A percentile compares a stretch with the other conserved stretches of the same genome.
phyloP scores from a whole-genome alignment of 2,329 filamentous ascomycete genomes.

The Hypocrella siamensis region DNA sequence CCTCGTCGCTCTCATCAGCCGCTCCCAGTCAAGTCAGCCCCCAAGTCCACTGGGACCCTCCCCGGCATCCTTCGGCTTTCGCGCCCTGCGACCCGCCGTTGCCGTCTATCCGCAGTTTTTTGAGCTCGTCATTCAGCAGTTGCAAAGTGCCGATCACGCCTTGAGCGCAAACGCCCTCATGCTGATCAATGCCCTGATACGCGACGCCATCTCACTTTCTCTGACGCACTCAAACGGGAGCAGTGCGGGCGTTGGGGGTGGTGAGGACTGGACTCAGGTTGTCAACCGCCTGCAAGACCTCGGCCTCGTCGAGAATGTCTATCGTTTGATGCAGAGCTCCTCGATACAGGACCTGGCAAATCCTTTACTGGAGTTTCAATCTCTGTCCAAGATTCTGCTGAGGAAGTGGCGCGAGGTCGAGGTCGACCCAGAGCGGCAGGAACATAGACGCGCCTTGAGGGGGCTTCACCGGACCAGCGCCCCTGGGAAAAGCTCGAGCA shows the following conservation, averaged over 20 bases:
- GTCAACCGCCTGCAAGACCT: constrained; percentile 88
- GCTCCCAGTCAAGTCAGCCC: constrained; percentile 47
- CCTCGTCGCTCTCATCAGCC: constrained; percentile 79
- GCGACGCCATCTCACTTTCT: constrained; percentile 73
- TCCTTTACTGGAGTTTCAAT: constrained; percentile 85
- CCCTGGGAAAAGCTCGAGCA: constrained; percentile 35
- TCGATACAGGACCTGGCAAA: constrained; percentile 81
- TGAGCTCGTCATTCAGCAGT: constrained; percentile 78
- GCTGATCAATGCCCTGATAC: constrained; percentile 86
- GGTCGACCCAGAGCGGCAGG: constrained; percentile 72
- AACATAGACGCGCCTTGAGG: constrained; percentile 78
- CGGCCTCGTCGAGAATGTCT: constrained; percentile 83
- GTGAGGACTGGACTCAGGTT: constrained; percentile 83
- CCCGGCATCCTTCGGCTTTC: constrained; percentile 61
- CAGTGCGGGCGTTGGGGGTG: constrained; percentile 9
- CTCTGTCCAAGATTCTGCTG: constrained; percentile 72
- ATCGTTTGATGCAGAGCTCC: constrained; percentile 85
- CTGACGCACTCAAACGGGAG: constrained; percentile 25
- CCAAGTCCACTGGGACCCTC: constrained; percentile 23
- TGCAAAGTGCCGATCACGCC: constrained; percentile 88
- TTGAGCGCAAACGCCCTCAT: constrained; percentile 91
- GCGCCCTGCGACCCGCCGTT: constrained; percentile 80
- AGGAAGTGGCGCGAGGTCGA: constrained; percentile 76
- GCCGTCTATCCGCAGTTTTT: constrained; percentile 87
- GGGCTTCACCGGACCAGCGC: constrained; percentile 72